Conservation (phyloP, 306 rosid species). For the Cucurbita ficifolia region DNA sequence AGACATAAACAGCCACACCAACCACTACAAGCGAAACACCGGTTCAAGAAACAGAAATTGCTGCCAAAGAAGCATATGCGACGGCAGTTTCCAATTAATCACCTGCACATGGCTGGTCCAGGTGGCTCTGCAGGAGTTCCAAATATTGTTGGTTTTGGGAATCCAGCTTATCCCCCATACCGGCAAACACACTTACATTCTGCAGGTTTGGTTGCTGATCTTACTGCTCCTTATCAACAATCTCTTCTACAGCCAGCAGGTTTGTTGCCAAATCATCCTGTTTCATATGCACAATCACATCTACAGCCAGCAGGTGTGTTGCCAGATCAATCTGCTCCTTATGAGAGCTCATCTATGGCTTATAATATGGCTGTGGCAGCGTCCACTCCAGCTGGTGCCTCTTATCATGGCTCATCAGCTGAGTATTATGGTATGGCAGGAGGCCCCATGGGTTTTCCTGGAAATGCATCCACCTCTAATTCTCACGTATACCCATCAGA, state of each 20-base stretch:
- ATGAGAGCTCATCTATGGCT: slow-evolving; percentile 25
- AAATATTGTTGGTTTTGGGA: slow-evolving; percentile 9
- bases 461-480: slow-evolving; percentile 27
- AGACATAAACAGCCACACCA: slow-evolving; percentile 14
- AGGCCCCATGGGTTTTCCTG: slow-evolving; percentile 33
- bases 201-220: slow-evolving; percentile 40
- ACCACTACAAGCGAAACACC: slow-evolving; percentile 5
- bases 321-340: slow-evolving; percentile 28
- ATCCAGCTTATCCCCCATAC: slow-evolving; percentile 22
- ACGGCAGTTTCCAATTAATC: slow-evolving; percentile 36
- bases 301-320: slow-evolving; percentile 36
- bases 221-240: slow-evolving; percentile 21
- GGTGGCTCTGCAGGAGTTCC: slow-evolving; percentile 23
- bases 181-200: slow-evolving; percentile 20
- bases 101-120: slow-evolving; percentile 21
- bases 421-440: slow-evolving; percentile 35
- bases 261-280: slow-evolving; percentile 36
- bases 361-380: slow-evolving; percentile 37
- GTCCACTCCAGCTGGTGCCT: slow-evolving; percentile 22
- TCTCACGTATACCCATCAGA: slow-evolving; percentile 33
- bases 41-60: slow-evolving; percentile 3
- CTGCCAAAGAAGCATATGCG: slow-evolving; percentile 13
- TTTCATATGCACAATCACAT: slow-evolving; percentile 24
- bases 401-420: slow-evolving; percentile 34
- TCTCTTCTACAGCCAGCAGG: slow-evolving; percentile 29